Base-by-base conservation (phyloP, 208 protist species). In the Vickermania ingenoplastis region DNA sequence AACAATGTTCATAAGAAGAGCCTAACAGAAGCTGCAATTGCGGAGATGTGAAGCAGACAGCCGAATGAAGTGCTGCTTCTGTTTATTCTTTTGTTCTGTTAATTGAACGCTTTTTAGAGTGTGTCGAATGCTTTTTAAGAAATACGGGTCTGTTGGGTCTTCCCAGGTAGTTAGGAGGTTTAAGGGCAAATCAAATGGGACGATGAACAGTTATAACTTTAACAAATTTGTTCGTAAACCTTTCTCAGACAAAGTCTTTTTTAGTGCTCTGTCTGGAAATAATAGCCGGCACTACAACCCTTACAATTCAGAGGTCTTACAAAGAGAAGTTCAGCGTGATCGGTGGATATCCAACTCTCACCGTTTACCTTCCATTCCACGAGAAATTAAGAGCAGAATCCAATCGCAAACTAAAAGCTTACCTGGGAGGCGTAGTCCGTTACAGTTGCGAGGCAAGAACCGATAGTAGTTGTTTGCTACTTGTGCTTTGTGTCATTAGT, bases 141-240 rank as follows among this genome's bases (percentile, higher is more conserved):
- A 45, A 45, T 45, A 45, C 17, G 36, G 36, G 7, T 7, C 36
- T 17, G 36, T 45, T 45, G 36, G 36, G 11, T n/a, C 7, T 45
- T n/a, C 7, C 7, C 17, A 17, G 7, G 7, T 45, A 45, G 36
- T 45, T n/a, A 45, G 17, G 17, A n/a, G 36, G 36, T n/a, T n/a
- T n/a, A 54, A 54, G 23, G 50, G 50, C 5, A 54, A 21, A 54
- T 28, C 21, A 28, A 21, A 54, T 26, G 23, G 50, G 7, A 17
- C 11, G 22, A 5, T 25, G 7, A 54, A 5, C 23, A 13, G 11
- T 13, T 13, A 13, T 25, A 7, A 54, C 21, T 54, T 54, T 54
- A 26, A 54, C 23, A 54, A 54, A 54, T 54, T 54, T 25, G 50
- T 54, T 11, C 13, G 50, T 17, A 54, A 54, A 26, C 50, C 50